Evolutionary conservation across 371 early-diverging fungal species (phyloP).

Genomic region (Chytridium lagenaria): DNA sequence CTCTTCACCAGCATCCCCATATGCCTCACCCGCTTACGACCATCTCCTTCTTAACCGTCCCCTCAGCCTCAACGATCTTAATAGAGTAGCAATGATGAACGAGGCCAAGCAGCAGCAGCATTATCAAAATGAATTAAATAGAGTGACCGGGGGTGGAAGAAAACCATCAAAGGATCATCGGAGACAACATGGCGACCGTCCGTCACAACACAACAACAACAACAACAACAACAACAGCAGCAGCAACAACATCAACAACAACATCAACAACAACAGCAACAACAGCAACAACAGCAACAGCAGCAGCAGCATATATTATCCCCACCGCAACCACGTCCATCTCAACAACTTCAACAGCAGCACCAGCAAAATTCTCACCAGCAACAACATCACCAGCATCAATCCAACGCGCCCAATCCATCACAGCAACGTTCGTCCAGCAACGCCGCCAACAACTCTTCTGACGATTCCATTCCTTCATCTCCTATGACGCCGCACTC

Average conservation of each 20-base stretch:
- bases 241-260: too few relatives aligned
- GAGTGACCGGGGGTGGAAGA: too few relatives aligned
- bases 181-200: too few relatives aligned
- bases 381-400: not conserved
- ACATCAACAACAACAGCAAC: not conserved
- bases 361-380: not conserved
- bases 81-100: too few relatives aligned
- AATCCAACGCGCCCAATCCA: not conserved
- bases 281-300: not conserved
- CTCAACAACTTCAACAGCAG: not conserved
- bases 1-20: not conserved
- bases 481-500: not conserved
- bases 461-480: not conserved
- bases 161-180: too few relatives aligned
- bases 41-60: not conserved
- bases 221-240: too few relatives aligned
- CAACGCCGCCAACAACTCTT: not conserved
- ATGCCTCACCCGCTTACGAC: too few relatives aligned
- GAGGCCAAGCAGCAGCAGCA: too few relatives aligned
- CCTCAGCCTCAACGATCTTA: not conserved
- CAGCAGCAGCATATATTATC: not conserved
- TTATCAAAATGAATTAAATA: too few relatives aligned
- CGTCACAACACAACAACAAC: too few relatives aligned
- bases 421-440: not conserved
- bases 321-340: not conserved